Percentiles rank a stretch among this genome's conserved stretches.
Conservation (phyloP, 1,284 basidiomycete genomes). For the Trichosporon inkin region DNA sequence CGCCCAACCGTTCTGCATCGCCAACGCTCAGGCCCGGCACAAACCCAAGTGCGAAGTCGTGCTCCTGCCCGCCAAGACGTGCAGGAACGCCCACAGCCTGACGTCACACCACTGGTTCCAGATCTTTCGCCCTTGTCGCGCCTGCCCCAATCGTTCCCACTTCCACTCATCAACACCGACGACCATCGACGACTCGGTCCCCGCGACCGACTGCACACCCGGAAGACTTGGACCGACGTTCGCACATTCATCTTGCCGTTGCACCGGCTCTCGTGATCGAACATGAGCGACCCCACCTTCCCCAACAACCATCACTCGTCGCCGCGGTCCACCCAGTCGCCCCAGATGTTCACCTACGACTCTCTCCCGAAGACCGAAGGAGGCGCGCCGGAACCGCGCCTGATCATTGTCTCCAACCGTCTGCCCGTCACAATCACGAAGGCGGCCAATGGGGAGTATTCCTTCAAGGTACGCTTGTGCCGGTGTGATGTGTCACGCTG, state of each 20-base stretch:
- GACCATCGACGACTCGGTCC: neutral
- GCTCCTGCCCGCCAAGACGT: neutral
- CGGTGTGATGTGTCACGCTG: too few relatives aligned
- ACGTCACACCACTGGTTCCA: neutral
- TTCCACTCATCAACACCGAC: neutral
- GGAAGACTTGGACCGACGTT: neutral
- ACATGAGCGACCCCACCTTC: conserved; percentile 18
- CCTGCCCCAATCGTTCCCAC: neutral
- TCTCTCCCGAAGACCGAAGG: conserved; percentile 13
- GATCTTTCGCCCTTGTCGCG: neutral
- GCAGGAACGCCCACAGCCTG: neutral
- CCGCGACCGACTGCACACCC: neutral
- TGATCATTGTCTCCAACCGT: conserved; percentile 94
- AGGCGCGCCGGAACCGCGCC: conserved; percentile 55
- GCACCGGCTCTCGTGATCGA: neutral
- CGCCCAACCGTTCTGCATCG: too few relatives aligned
- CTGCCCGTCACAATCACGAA: conserved; percentile 88
- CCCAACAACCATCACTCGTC: conserved; percentile 23
- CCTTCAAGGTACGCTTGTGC: conserved; percentile 65
- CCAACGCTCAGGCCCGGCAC: too few relatives aligned
- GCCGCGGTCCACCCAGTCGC: conserved; percentile 13
- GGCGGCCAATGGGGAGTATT: conserved; percentile 80
- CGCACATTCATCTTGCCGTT: neutral
- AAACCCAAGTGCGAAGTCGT: neutral
- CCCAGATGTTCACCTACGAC: conserved; percentile 6